phyloP scores from a whole-genome alignment of 495 filamentous ascomycete species.

The Neurospora pannonica region DNA sequence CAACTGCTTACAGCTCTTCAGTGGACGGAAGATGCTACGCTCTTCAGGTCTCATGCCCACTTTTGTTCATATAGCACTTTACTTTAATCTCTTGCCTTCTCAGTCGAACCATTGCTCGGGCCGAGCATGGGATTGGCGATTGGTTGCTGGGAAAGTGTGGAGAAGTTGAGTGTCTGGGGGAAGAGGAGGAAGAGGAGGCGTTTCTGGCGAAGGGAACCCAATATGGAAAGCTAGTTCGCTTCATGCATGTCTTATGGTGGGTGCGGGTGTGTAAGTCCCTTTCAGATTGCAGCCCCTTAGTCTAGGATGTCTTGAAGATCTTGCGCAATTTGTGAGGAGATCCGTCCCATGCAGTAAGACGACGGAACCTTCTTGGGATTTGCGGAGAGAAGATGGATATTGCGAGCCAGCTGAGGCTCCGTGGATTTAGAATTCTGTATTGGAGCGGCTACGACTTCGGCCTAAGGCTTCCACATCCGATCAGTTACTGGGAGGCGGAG shows the following conservation, averaged over 20 bases:
- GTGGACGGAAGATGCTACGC: not conserved
- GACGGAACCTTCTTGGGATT: not conserved
- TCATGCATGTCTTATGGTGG: not conserved
- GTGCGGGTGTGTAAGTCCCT: not conserved
- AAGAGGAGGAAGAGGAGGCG: not conserved
- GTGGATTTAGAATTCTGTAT: not conserved
- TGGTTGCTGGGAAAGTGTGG: slow-evolving; percentile 18
- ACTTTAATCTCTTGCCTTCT: slow-evolving; percentile 17
- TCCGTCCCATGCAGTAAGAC: not conserved
- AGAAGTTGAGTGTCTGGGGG: slow-evolving; percentile 7
- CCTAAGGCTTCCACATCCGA: not conserved
- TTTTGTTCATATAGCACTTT: slow-evolving; percentile 24
- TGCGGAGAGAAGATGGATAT: not conserved
- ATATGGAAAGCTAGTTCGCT: not conserved
- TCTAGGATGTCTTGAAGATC: not conserved
- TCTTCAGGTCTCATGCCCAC: slow-evolving; percentile 22
- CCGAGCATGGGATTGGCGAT: slow-evolving; percentile 19
- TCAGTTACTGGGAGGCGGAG: not conserved
- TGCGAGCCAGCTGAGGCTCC: not conserved
- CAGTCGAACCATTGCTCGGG: slow-evolving; percentile 16
- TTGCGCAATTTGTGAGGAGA: not conserved
- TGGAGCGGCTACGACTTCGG: not conserved
- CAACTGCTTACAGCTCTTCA: not conserved
- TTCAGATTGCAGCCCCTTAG: not conserved
- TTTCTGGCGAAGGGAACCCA: not conserved